Evolutionary conservation across 768 basidiomycete species (phyloP).

Genomic region (Leccinum subgranulosum): DNA sequence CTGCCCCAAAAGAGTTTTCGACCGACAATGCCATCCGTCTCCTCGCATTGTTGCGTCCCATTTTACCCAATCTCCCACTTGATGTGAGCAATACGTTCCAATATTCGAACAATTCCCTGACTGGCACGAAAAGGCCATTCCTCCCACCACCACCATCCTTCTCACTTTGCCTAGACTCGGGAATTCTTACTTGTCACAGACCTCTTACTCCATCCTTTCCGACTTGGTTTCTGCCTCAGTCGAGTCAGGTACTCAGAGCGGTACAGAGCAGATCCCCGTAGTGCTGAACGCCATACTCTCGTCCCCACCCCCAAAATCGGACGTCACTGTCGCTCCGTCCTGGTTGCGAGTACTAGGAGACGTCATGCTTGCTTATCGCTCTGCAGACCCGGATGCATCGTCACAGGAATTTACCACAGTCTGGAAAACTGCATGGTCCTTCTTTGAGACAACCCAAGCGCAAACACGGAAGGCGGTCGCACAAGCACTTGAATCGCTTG

Average conservation of each 20-base stretch:
- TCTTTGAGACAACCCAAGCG: constrained; percentile 67
- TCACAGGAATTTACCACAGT: constrained; percentile 55
- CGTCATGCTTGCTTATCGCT: constrained; percentile 63
- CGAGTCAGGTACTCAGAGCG: constrained; percentile 46
- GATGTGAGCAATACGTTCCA: constrained; percentile 49
- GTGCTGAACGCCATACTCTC: constrained; percentile 68
- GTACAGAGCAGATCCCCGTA: constrained; percentile 52
- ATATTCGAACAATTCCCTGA: constrained; percentile 12
- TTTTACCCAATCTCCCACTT: constrained; percentile 57
- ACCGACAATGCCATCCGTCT: constrained; percentile 76
- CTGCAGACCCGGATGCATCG: constrained; percentile 47
- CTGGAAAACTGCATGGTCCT: constrained; percentile 76
- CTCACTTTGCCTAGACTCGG: constrained; percentile 83
- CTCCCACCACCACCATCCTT: constrained; percentile 65
- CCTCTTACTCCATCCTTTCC: constrained; percentile 82
- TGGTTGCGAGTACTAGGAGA: constrained; percentile 80
- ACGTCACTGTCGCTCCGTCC: constrained; percentile 62
- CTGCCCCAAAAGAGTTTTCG: constrained; percentile 49
- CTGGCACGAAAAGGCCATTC: constrained; percentile 54
- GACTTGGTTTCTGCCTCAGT: constrained; percentile 63
- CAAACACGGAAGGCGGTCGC: constrained; percentile 61
- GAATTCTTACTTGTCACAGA: constrained; percentile 86
- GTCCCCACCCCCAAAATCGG: constrained; percentile 68
- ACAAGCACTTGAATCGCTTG: constrained; percentile 57
- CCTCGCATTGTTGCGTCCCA: constrained; percentile 67